These are phyloP conservation scores for Plasmodium coatneyi DNA, from an alignment of 169 alveolate genomes.

Conservation along the genomic window DNA sequence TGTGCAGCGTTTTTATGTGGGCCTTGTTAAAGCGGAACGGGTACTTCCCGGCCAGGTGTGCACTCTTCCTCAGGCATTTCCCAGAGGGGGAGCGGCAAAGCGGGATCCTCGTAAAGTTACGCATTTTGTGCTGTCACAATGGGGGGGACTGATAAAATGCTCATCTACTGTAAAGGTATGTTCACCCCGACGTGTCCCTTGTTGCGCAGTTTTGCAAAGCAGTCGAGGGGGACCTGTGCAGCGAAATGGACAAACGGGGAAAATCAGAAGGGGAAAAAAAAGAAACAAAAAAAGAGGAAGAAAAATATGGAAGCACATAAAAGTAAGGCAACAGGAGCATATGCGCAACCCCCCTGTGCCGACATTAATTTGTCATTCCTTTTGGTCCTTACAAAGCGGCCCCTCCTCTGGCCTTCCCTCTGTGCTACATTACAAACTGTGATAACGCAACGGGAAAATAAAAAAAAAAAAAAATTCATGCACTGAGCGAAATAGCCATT, in stretches of 20 bases:
- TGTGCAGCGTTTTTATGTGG: neutral
- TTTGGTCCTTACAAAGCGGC: neutral
- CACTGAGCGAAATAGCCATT: neutral
- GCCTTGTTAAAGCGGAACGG: neutral
- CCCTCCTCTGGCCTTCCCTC: neutral
- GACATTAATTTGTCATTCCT: neutral
- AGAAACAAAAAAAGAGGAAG: neutral
- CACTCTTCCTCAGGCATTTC: neutral
- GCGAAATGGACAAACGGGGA: neutral
- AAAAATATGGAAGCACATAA: neutral
- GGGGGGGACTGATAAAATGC: neutral
- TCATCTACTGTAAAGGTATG: neutral
- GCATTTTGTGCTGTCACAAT: neutral
- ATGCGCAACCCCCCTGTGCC: neutral
- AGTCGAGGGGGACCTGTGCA: neutral
- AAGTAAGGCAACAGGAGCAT: neutral
- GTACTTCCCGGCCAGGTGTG: neutral
- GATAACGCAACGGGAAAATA: neutral
- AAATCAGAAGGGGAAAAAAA: neutral
- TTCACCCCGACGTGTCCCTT: neutral
- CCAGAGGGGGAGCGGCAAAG: neutral
- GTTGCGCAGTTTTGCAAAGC: neutral
- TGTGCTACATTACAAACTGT: neutral
- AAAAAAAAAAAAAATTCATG: neutral
- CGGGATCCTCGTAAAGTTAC: neutral